These are phyloP conservation scores for Kalmusia sp. DNA, from an alignment of 2,329 filamentous ascomycete genomes.

Conservation along the genomic window DNA sequence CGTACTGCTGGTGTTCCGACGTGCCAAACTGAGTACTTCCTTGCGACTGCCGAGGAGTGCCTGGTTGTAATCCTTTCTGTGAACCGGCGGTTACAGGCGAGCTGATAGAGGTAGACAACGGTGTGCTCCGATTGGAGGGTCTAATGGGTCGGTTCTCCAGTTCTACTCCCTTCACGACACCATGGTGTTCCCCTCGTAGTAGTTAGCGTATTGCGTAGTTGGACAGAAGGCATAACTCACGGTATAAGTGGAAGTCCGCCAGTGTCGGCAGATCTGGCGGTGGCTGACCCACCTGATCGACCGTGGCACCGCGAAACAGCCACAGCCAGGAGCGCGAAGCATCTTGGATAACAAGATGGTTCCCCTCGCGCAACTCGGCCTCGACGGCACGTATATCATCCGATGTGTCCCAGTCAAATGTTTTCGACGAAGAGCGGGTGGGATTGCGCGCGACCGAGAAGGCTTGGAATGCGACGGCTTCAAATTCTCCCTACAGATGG, in stretches of 20 bases:
- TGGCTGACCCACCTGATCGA: slow-evolving; percentile 29
- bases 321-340: slow-evolving; percentile 40
- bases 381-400: slow-evolving; percentile 42
- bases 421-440: slow-evolving; percentile 16
- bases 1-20: slow-evolving; percentile 33
- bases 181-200: slow-evolving; percentile 37
- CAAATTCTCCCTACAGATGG: slow-evolving; percentile 41
- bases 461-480: slow-evolving; percentile 46
- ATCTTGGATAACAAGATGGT: slow-evolving; percentile 41
- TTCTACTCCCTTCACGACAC: slow-evolving; percentile 42
- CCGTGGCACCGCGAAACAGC: slow-evolving; percentile 38
- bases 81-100: slow-evolving; percentile 27
- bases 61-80: slow-evolving; percentile 26
- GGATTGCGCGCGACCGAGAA: slow-evolving; percentile 37
- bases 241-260: slow-evolving; percentile 39
- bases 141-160: slow-evolving; percentile 39
- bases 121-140: slow-evolving; percentile 25
- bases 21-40: slow-evolving; percentile 21
- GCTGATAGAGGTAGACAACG: slow-evolving; percentile 21
- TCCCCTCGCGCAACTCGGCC: slow-evolving; percentile 33
- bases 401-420: slow-evolving; percentile 23
- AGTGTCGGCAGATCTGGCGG: slow-evolving; percentile 32
- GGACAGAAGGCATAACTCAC: slow-evolving; percentile 23
- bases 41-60: slow-evolving; percentile 25
- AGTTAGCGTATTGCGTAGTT: slow-evolving; percentile 24